Evolutionary conservation across 371 early-diverging fungal genomes (phyloP).

Genomic region (Dichotomocladium elegans): DNA sequence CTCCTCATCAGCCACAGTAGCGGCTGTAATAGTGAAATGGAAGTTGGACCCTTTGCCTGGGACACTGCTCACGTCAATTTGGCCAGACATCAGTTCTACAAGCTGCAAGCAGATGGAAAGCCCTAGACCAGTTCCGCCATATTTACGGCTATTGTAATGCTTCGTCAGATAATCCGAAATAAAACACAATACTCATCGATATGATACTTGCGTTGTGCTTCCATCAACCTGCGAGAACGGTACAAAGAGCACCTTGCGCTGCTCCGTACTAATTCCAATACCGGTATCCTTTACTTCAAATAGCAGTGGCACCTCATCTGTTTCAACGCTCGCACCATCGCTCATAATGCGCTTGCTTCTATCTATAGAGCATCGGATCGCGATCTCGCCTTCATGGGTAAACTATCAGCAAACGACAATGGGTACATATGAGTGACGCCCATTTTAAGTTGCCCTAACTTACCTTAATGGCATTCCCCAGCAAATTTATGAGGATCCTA

Average conservation of each 20-base stretch:
- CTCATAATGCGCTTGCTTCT: conserved; percentile 5
- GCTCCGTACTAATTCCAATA: conserved; percentile 53
- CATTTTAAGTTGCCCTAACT: background rate
- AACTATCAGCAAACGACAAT: conserved; percentile 23
- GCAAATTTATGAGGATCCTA: conserved; percentile 34
- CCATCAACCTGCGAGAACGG: conserved; percentile 59
- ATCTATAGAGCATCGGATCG: conserved; percentile 35
- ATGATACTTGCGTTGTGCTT: conserved; percentile 43
- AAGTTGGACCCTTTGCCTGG: conserved; percentile 56
- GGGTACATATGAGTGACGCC: too few relatives aligned
- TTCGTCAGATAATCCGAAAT: background rate
- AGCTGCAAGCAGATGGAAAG: conserved; percentile 56
- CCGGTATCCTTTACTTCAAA: conserved; percentile 50
- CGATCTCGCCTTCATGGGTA: conserved; percentile 53
- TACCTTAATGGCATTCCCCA: conserved; percentile 40
- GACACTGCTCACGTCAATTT: conserved; percentile 47
- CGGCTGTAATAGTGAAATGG: conserved; percentile 42
- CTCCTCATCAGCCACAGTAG: conserved; percentile 24
- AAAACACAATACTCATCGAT: too few relatives aligned
- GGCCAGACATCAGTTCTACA: conserved; percentile 54
- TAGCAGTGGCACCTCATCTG: conserved; percentile 15
- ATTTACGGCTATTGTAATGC: conserved; percentile 37
- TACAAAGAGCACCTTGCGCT: conserved; percentile 53
- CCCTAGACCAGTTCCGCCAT: conserved; percentile 64
- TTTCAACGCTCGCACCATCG: background rate